Evolutionary conservation across 176 grass and related monocot species (phyloP).

Genomic region (Saccharum spontaneum): DNA sequence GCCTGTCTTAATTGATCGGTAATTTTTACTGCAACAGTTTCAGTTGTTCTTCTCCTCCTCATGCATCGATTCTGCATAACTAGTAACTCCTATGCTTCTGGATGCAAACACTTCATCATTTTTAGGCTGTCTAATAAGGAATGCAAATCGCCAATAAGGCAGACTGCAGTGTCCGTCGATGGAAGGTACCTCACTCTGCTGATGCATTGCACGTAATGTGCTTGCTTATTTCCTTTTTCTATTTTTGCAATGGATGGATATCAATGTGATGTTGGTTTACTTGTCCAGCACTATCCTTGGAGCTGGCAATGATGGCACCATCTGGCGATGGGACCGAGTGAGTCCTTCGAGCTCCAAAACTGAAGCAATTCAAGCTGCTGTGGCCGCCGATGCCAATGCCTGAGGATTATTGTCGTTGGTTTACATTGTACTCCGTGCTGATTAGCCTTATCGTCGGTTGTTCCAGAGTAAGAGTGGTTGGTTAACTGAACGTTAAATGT

Average conservation of each 20-base stretch:
- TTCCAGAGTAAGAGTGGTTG: background rate
- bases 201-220: background rate
- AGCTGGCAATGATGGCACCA: slow-evolving; percentile 68
- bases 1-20: slow-evolving; percentile 62
- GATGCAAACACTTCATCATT: background rate
- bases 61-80: background rate
- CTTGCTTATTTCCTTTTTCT: background rate
- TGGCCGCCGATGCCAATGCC: background rate
- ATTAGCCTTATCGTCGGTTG: background rate
- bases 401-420: background rate
- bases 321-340: slow-evolving; percentile 81
- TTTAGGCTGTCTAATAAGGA: slow-evolving; percentile 57
- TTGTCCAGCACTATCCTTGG: slow-evolving; percentile 75
- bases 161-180: slow-evolving; percentile 79
- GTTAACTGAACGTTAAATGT: background rate
- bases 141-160: slow-evolving; percentile 72
- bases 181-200: slow-evolving; percentile 61
- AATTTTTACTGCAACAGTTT: background rate
- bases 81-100: slow-evolving; percentile 2
- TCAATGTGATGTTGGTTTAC: background rate
- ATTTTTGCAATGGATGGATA: background rate
- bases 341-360: background rate
- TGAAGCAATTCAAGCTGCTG: background rate
- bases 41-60: background rate
- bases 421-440: background rate